Evolutionary conservation across 345 rosid species (phyloP), one percentile per base, ranked within the genome.

Genomic region (Abelmoschus esculentus): DNA sequence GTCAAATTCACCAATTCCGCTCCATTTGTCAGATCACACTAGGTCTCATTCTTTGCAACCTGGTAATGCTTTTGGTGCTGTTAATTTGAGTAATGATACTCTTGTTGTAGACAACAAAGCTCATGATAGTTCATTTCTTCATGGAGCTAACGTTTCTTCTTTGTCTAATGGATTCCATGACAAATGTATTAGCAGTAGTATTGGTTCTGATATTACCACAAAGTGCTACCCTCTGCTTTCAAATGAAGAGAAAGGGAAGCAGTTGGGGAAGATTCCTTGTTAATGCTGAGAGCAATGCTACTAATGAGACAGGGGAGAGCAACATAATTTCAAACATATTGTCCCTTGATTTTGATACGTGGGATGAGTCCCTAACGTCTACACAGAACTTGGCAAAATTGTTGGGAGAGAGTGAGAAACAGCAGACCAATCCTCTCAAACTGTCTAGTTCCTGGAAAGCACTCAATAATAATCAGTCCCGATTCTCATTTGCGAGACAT

Each of bases 401-500:
- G 66, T 75, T 89, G 71, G 83, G 86, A 60, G 89, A 89, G 60
- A 71, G 75, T 44, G 90, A 87, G 54, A 78, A 72, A 53, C 22
- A 53, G 57, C 83, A 80, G 28, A 71, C 84, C 38, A 83, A 77
- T 71, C 73, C 87, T 40, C 77, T 77, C 44, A 78, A 76, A 70
- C 57, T 77, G 68, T 76, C 88, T 2, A 75, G 75, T 78, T 74
- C 81, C 14, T 72, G 84, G 81, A 87, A 88, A 79, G 75, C 66
- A 17, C 96, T 83, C 72, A 81, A 77, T 67, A 89, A 78, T 62
- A 76, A 58, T 66, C 95, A 93, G 77, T 91, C 97, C 59, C 86
- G 96, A 76, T 90, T 93, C 80, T 91, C 96, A 18, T 89, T 89
- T 75, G 97, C 98, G 0, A 80, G 97, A 74, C 87, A 86, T 61